A percentile compares a stretch with the other conserved stretches of the same genome.
These are phyloP conservation scores for Pezicula rhizophila DNA, from an alignment of 2,329 filamentous ascomycete species.

Conservation along the genomic window DNA sequence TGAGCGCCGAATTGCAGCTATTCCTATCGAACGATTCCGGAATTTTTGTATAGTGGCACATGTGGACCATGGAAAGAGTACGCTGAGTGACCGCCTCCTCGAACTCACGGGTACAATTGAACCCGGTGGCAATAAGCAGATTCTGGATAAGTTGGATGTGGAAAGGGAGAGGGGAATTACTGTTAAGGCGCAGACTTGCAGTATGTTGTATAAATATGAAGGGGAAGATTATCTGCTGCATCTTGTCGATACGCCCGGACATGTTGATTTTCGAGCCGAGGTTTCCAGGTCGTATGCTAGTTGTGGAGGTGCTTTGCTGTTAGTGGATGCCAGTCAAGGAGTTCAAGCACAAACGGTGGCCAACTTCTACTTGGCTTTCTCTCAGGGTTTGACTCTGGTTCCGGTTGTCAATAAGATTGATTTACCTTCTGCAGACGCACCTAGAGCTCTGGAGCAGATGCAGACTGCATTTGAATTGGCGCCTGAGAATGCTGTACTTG, in stretches of 20 bases:
- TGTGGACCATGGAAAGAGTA: slow-evolving; percentile 98
- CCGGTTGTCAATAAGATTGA: slow-evolving; percentile 98
- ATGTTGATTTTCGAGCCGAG: slow-evolving; percentile 96
- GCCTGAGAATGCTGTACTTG: slow-evolving; percentile 64
- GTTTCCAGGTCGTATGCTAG: slow-evolving; percentile 94
- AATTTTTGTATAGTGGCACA: slow-evolving; percentile 99
- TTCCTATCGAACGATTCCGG: slow-evolving; percentile 73
- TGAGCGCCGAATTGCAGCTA: slow-evolving; percentile 60
- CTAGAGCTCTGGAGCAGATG: slow-evolving; percentile 80
- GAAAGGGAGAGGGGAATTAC: slow-evolving; percentile 95
- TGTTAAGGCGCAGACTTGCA: slow-evolving; percentile 97
- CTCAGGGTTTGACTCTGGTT: slow-evolving; percentile 78
- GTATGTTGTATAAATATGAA: slow-evolving; percentile 87
- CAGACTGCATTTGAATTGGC: slow-evolving; percentile 82
- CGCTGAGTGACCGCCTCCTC: slow-evolving; percentile 83
- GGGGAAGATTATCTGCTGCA: slow-evolving; percentile 89
- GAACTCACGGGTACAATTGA: slow-evolving; percentile 92
- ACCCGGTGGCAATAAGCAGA: slow-evolving; percentile 83
- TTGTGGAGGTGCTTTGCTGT: slow-evolving; percentile 83
- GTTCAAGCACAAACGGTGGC: slow-evolving; percentile 97
- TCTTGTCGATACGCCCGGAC: slow-evolving; percentile 91
- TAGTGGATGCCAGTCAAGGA: slow-evolving; percentile 94
- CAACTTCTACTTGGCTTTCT: slow-evolving; percentile 96
- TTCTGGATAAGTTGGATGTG: slow-evolving; percentile 94
- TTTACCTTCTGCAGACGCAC: slow-evolving; percentile 81